phyloP scores from a whole-genome alignment of 108 stramenopile species.

The Cyclotella atomus region DNA sequence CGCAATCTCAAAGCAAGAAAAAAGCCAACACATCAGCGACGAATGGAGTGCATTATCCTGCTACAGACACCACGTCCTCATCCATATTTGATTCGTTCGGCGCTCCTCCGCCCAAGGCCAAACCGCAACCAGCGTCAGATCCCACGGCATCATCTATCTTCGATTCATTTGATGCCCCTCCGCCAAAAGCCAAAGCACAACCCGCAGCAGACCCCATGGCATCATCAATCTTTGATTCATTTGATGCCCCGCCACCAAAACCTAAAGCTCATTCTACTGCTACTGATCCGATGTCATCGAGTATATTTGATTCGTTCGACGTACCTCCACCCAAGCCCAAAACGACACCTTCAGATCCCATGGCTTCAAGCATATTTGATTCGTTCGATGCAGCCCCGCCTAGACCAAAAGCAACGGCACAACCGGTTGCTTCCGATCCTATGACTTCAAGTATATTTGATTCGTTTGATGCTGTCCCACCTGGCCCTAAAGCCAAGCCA shows the following conservation, averaged over 20 bases:
- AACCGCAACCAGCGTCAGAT: constrained; percentile 8
- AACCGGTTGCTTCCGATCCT: no score
- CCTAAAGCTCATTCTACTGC: constrained; percentile 1
- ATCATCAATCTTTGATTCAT: constrained; percentile 60
- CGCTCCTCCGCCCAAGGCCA: constrained; percentile 29
- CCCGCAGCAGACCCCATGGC: constrained; percentile 14
- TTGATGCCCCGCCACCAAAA: constrained; percentile 43
- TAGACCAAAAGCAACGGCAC: no score
- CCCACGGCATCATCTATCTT: constrained; percentile 57
- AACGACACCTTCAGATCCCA: background rate
- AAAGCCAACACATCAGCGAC: background rate
- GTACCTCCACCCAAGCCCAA: background rate
- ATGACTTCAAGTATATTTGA: no score
- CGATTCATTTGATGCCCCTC: constrained; percentile 53
- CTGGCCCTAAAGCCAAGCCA: no score
- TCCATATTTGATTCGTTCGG: constrained; percentile 72
- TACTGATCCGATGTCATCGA: constrained; percentile 31
- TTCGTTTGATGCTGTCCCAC: no score
- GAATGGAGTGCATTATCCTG: constrained; percentile 4
- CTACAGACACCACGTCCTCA: constrained; percentile 35
- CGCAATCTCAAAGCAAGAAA: background rate
- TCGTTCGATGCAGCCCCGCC: no score
- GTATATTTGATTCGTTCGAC: constrained; percentile 31
- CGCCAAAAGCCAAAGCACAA: constrained; percentile 18
- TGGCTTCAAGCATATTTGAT: no score